phyloP scores from a whole-genome alignment of 345 rosid genomes.

The Pseudoturritis turrita region DNA sequence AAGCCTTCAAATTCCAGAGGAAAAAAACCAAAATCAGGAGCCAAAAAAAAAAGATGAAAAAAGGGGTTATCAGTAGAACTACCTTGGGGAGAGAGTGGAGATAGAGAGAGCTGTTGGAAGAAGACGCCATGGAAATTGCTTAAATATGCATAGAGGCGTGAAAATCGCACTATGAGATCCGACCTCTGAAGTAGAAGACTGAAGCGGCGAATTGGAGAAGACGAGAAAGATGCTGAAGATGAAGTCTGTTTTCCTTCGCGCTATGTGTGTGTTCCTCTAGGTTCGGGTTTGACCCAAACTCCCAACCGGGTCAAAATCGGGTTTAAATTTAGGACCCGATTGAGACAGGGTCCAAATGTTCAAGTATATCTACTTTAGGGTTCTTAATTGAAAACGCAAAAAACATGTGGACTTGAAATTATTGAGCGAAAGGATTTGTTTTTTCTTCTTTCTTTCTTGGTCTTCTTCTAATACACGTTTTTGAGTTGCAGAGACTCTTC shows the following conservation, averaged over 20 bases:
- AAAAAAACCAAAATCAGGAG: neutral
- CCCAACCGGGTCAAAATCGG: neutral
- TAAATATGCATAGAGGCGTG: conserved; percentile 34
- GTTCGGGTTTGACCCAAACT: conserved; percentile 15
- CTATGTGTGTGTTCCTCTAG: conserved; percentile 12
- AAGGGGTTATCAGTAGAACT: neutral
- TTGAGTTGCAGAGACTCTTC: neutral
- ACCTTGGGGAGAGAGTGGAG: conserved; percentile 53
- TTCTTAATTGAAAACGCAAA: neutral
- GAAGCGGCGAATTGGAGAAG: conserved; percentile 17
- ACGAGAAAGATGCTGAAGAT: conserved; percentile 13
- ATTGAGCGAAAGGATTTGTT: neutral
- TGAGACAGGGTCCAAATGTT: neutral
- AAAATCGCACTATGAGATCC: conserved; percentile 4
- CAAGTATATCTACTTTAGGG: neutral
- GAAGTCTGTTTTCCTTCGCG: conserved; percentile 23
- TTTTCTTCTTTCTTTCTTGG: neutral
- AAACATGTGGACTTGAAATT: conserved; percentile 24
- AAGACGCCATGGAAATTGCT: conserved; percentile 45
- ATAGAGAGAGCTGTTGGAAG: conserved; percentile 42
- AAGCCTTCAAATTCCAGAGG: conserved; percentile 24
- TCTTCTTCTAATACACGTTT: conserved; percentile 9
- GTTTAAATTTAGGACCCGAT: conserved; percentile 8
- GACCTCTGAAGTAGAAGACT: neutral
- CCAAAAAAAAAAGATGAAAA: neutral